Conservation (phyloP, 2,329 filamentous ascomycete genomes). For the Cladosporium velox region DNA sequence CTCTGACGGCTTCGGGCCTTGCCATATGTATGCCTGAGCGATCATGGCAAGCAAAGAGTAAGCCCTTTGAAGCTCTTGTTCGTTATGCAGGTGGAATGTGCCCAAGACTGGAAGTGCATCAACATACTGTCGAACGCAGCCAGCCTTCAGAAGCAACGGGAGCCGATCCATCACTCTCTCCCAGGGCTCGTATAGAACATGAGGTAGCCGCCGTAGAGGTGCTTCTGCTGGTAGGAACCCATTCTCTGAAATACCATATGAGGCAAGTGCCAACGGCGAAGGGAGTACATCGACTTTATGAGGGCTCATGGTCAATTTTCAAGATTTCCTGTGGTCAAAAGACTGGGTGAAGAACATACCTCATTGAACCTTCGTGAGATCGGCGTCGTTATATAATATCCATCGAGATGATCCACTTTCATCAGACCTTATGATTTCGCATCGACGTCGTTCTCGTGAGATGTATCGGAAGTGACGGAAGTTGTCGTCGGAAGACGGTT, state of each 20-base stretch:
- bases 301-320: slow-evolving; percentile 30
- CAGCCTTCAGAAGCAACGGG: slow-evolving; percentile 78
- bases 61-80: slow-evolving; percentile 86
- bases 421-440: slow-evolving; percentile 7
- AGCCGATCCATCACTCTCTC: slow-evolving; percentile 80
- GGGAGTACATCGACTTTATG: slow-evolving; percentile 28
- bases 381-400: slow-evolving; percentile 21
- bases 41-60: slow-evolving; percentile 78
- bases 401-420: slow-evolving; percentile 17
- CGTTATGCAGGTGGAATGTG: slow-evolving; percentile 75
- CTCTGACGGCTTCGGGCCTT: slow-evolving; percentile 69
- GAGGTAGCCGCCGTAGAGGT: slow-evolving; percentile 76
- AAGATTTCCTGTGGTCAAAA: neutral
- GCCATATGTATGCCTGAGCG: slow-evolving; percentile 86
- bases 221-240: slow-evolving; percentile 83
- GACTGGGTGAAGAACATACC: slow-evolving; percentile 4
- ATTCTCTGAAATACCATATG: slow-evolving; percentile 42
- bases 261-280: slow-evolving; percentile 27
- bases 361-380: slow-evolving; percentile 9
- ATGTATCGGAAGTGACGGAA: neutral
- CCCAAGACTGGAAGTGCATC: slow-evolving; percentile 79
- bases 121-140: slow-evolving; percentile 73
- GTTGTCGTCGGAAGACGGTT: neutral
- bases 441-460: neutral
- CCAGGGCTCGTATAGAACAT: slow-evolving; percentile 92